These are phyloP conservation scores for Musa acuminata DNA, from an alignment of 176 grass and related monocot genomes.

Conservation along the genomic window DNA sequence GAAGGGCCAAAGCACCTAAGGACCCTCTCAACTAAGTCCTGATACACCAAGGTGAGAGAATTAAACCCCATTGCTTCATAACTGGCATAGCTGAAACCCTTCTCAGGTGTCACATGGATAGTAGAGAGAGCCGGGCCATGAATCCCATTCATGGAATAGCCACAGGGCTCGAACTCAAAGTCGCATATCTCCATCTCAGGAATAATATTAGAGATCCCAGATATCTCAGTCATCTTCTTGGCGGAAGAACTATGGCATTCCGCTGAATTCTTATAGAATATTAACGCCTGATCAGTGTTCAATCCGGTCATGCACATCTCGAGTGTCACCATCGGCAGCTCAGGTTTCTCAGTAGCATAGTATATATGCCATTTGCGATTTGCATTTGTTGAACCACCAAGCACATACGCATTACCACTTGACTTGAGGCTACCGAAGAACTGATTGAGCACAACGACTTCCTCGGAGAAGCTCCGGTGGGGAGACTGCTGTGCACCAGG, in stretches of 20 bases:
- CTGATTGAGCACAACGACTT: slow-evolving; percentile 27
- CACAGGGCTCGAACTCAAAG: slow-evolving; percentile 37
- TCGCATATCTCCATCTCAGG: slow-evolving; percentile 39
- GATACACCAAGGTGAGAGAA: slow-evolving; percentile 7
- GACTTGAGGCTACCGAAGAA: slow-evolving; percentile 35
- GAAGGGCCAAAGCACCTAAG: slow-evolving; percentile 29
- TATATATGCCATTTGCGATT: slow-evolving; percentile 36
- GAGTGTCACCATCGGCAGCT: slow-evolving; percentile 32
- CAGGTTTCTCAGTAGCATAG: slow-evolving; percentile 32
- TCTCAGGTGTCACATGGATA: slow-evolving; percentile 38
- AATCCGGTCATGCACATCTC: slow-evolving; percentile 47
- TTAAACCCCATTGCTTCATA: slow-evolving; percentile 37
- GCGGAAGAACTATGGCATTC: slow-evolving; percentile 24
- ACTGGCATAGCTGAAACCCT: slow-evolving; percentile 39
- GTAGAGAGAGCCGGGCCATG: slow-evolving; percentile 27
- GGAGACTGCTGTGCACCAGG: slow-evolving; percentile 39
- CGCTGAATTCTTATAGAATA: slow-evolving; percentile 26
- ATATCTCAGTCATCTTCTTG: slow-evolving; percentile 33
- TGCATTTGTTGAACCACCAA: slow-evolving; percentile 12
- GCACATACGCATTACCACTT: slow-evolving; percentile 31
- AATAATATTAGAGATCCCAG: slow-evolving; percentile 37
- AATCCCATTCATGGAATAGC: slow-evolving; percentile 40
- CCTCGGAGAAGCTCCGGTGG: slow-evolving; percentile 32
- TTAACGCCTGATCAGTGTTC: slow-evolving; percentile 11
- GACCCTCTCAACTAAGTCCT: slow-evolving; percentile 23